Conservation (phyloP, 1,139 yeast genomes). For the Yamadazyma triangularis region DNA sequence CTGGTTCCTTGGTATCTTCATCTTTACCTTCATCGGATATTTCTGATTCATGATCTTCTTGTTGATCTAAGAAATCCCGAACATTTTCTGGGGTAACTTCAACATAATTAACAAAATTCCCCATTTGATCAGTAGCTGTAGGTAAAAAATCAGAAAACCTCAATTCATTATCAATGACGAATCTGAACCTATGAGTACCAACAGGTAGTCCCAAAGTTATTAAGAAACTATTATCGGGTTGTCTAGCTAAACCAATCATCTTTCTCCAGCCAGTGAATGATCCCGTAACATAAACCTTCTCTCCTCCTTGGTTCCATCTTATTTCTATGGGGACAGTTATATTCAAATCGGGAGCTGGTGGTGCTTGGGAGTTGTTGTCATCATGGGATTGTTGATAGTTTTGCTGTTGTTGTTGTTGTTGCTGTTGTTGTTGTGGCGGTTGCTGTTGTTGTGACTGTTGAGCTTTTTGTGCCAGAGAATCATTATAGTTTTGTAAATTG, state of each 20-base stretch:
- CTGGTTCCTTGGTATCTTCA: conserved; percentile 9
- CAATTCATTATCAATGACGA: conserved; percentile 45
- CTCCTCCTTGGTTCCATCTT: conserved; percentile 93
- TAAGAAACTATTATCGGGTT: conserved; percentile 34
- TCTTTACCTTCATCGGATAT: conserved; percentile 6
- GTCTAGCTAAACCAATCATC: conserved; percentile 50
- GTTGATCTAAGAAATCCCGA: conserved; percentile 21
- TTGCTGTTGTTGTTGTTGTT: conserved; percentile 12
- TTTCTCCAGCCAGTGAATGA: conserved; percentile 50
- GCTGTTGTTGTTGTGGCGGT: conserved; percentile 4
- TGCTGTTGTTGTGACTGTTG: background rate
- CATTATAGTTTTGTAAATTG: conserved; percentile 3
- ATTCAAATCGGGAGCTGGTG: conserved; percentile 19
- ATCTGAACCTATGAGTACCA: conserved; percentile 46
- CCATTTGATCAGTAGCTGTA: conserved; percentile 50
- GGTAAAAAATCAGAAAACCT: conserved; percentile 45
- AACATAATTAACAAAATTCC: conserved; percentile 46
- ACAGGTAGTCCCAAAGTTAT: conserved; percentile 44
- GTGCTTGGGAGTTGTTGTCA: conserved; percentile 2
- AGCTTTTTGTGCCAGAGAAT: background rate
- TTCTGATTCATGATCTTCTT: conserved; percentile 8
- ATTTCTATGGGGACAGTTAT: conserved; percentile 69
- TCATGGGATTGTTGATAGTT: too few relatives aligned
- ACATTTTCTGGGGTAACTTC: conserved; percentile 45
- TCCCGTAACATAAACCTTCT: conserved; percentile 61